Conservation (phyloP, 108 stramenopile species). For the Schizochytrium sp. region DNA sequence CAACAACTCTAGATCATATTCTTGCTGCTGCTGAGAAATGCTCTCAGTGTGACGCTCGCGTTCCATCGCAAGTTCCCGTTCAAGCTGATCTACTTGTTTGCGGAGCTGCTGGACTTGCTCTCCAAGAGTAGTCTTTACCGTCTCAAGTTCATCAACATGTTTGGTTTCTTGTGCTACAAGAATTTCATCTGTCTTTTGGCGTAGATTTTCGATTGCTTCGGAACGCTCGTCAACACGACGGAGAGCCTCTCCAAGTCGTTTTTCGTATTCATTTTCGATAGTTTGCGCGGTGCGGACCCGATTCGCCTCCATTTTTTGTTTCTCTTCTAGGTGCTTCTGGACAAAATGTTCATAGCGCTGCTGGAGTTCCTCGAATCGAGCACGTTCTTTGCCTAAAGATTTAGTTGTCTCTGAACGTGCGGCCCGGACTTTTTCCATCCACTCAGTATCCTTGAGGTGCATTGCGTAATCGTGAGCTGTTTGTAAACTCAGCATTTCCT, state of each 20-base stretch:
- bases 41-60: constrained; percentile 69
- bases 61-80: constrained; percentile 71
- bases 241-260: constrained; percentile 74
- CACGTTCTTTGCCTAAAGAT: background rate
- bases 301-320: background rate
- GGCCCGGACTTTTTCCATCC: constrained; percentile 31
- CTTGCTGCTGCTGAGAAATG: constrained; percentile 76
- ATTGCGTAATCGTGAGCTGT: constrained; percentile 15
- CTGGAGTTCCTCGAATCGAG: constrained; percentile 55
- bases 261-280: constrained; percentile 79
- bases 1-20: constrained; percentile 78
- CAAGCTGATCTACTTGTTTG: constrained; percentile 69
- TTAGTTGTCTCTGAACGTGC: constrained; percentile 31
- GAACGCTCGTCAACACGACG: constrained; percentile 73
- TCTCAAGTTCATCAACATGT: constrained; percentile 62
- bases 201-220: constrained; percentile 76
- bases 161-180: constrained; percentile 69
- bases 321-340: constrained; percentile 43
- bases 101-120: constrained; percentile 25
- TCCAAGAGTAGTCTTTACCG: constrained; percentile 40
- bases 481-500: background rate
- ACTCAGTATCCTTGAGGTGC: constrained; percentile 46
- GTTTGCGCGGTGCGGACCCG: constrained; percentile 62
- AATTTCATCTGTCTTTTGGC: constrained; percentile 75
- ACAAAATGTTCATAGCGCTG: constrained; percentile 42